Evolutionary conservation across 192 early-diverging fungal genomes (phyloP).

Genomic region (Allomyces javanicus): DNA sequence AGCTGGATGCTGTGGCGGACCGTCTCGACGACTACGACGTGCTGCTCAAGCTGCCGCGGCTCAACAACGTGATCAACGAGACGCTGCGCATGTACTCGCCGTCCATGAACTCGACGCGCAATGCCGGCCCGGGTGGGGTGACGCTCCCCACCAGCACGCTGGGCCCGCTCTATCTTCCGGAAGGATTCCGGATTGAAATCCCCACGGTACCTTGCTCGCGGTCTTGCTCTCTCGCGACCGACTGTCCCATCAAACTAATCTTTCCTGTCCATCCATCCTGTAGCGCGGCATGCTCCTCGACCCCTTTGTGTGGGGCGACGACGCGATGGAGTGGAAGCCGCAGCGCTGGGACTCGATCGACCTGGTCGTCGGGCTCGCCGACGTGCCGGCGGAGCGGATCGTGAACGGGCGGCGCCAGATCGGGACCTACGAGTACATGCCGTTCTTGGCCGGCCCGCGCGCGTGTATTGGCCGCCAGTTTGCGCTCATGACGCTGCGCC

Average conservation of each 20-base stretch:
- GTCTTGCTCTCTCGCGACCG: too few relatives aligned
- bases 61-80: neutral
- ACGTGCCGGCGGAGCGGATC: neutral
- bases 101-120: neutral
- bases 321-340: neutral
- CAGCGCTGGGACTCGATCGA: neutral
- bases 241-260: too few relatives aligned
- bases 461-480: neutral
- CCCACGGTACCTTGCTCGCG: too few relatives aligned
- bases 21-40: neutral
- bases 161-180: too few relatives aligned
- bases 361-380: neutral
- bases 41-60: neutral
- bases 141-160: too few relatives aligned
- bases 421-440: neutral
- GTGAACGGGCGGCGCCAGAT: neutral
- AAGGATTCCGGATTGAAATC: too few relatives aligned
- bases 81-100: conserved; percentile 1
- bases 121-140: too few relatives aligned
- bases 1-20: neutral
- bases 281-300: neutral
- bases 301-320: neutral
- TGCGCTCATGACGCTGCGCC: neutral
- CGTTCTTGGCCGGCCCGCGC: neutral
- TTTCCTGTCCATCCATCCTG: too few relatives aligned